phyloP scores from a whole-genome alignment of 139 green algal genomes.

The Klebsormidium nitens region DNA sequence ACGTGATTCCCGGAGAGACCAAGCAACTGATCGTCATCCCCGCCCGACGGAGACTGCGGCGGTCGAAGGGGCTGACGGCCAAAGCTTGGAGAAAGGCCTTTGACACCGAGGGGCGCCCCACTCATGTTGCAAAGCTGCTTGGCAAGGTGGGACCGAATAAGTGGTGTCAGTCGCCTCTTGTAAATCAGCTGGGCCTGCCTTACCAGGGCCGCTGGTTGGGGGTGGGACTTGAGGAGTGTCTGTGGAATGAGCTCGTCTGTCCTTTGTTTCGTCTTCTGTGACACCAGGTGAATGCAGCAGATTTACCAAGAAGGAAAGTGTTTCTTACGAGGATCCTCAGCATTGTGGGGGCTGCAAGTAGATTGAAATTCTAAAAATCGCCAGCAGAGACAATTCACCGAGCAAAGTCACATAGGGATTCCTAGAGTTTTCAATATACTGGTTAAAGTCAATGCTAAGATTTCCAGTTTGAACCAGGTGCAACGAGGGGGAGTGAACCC shows the following conservation, averaged over 20 bases:
- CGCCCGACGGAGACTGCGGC: no score
- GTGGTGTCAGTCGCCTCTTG: neutral
- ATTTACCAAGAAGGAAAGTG: no score
- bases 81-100: slow-evolving; percentile 4
- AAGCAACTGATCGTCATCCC: no score
- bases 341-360: neutral
- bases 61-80: slow-evolving; percentile 15
- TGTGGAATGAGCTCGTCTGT: slow-evolving; percentile 1
- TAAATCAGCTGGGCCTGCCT: no score
- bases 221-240: neutral
- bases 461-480: no score
- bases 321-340: neutral
- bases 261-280: no score
- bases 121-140: slow-evolving; percentile 1
- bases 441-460: no score
- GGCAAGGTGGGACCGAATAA: slow-evolving; percentile 1
- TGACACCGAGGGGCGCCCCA: slow-evolving; percentile 11
- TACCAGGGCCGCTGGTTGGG: no score
- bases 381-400: neutral
- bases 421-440: neutral
- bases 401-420: neutral
- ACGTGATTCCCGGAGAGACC: no score
- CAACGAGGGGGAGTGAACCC: slow-evolving; percentile 22
- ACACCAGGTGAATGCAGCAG: no score
- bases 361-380: neutral